Conservation (phyloP, 441 rosid genomes). For the Croton setiger region DNA sequence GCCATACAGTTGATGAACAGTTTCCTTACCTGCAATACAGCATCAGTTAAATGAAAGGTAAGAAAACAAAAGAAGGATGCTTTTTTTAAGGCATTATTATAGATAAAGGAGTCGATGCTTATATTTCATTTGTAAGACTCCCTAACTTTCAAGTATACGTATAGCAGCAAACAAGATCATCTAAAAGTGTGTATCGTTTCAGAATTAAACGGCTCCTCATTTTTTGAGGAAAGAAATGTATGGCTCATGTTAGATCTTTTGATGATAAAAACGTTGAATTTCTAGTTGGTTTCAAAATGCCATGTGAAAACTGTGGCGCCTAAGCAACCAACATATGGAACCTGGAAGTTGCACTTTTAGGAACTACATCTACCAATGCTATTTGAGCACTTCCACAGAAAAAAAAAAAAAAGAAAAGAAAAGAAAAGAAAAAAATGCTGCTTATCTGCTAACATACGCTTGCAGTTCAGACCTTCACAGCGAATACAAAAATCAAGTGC, state of each 20-base stretch:
- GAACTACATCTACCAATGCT: background rate
- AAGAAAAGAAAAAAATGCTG: background rate
- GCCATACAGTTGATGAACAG: conserved; percentile 81
- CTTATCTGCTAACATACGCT: background rate
- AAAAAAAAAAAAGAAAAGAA: too few species aligned
- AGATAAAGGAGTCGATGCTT: too few species aligned
- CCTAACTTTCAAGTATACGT: background rate
- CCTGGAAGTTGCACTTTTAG: background rate
- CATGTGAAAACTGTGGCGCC: background rate
- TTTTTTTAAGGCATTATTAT: background rate
- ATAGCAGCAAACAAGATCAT: background rate
- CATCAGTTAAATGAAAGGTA: conserved; percentile 1
- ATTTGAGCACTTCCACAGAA: background rate
- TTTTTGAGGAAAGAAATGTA: background rate
- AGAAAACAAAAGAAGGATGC: background rate
- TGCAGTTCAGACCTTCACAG: background rate
- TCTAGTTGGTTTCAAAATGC: background rate
- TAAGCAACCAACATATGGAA: background rate
- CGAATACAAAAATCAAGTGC: background rate
- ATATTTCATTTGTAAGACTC: background rate
- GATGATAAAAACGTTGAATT: background rate
- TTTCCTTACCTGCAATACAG: conserved; percentile 61
- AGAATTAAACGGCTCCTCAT: background rate
- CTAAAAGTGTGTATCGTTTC: background rate
- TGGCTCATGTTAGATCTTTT: background rate